Base-by-base conservation (phyloP, 2,329 filamentous ascomycete genomes). In the Fusarium drepaniforme region DNA sequence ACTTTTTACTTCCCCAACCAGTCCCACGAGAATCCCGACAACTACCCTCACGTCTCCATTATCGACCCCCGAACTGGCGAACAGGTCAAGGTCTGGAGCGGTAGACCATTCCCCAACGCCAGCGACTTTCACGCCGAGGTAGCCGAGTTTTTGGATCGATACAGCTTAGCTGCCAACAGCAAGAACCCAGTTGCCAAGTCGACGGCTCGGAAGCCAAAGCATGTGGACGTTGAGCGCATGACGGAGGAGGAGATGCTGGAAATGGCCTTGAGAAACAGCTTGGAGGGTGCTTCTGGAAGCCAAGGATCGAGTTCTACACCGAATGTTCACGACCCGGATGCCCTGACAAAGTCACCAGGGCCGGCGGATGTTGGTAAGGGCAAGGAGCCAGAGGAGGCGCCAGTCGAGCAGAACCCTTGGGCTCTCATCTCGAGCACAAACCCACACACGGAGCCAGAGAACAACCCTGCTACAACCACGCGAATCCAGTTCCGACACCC, bases 241-340 rank as follows among this genome's bases (percentile, higher is more conserved):
- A 98, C 95, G 0, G 97, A 99, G 81, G 96, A 98, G 60, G 96
- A 99, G 85, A 97, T 98, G 95, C 86, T 99, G 77, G 93, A 98
- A 83, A 92, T 98, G 90, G 97, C 97, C 0, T 83, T 99, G 80
- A 92, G 96, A 82, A 97, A 97, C 84, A 98, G 96, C 80, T 85
- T 98, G 56, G 92, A 91, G 16, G 90, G 88, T 2, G 81, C 77
- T 28, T 76, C 75, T 18, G 75, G 75, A 49, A 81, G 81, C 79
- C 72, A 81, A 78, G 78, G 81, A 12, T 81, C 82, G 13, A 80
- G 81, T 16, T 83, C 84, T 23, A 83, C 80, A 67, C 79, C 89
- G 0, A 92, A 90, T 76, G 86, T 93, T 9, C 89, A 92, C 68
- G 96, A 98, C 77, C 96, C 96, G 0, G 97, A 99, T 83, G 92